Base-by-base conservation (phyloP, 352 stramenopile genomes). In the Phytophthora uliginosa region DNA sequence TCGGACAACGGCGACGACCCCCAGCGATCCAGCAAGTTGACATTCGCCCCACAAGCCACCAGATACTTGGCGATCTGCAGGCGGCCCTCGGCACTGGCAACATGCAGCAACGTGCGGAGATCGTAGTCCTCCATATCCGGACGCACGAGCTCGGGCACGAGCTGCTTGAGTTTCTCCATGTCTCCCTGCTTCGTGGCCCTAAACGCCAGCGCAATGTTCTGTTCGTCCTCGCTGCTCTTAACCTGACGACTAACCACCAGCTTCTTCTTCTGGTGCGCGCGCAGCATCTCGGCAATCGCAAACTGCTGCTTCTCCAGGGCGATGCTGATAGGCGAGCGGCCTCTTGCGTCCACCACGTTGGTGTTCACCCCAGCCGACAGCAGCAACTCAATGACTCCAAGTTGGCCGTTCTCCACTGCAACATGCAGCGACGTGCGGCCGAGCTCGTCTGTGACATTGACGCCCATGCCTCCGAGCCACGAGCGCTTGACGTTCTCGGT, bases 21-120 rank as follows among this genome's bases (percentile, higher is more conserved):
- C 87, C 87, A 95, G 56, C 89, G 87, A 70, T 95, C 89, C 12
- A 95, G 63, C 38, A 91, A 59, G 36, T 95, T 95, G 15, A 95
- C 86, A 26, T 94, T 93, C 3, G 87, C 87, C 1, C 85, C 87
- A 20, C 83, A 90, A 7, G 84, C 76, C 2, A 95, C 82, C 20
- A 95, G 68, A 64, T 91, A 91, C 65, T 87, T 85, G 47, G 77
- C 82, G 24, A 92, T 77, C 20, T 71, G 57, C 6, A 91, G 62
- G 56, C 88, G 74, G 2, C 87, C 87, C 71, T 95, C 89, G 0
- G 86, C 87, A 63, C 82, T 91, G 2, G 89, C 89, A 17, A 95
- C 79, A 62, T 95, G 89, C 18, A 95, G 66, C 36, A 95, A 53
- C 17, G 87, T 91, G 10, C 89, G 84, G 7, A 89, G 62, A 34